Evolutionary conservation across 345 rosid genomes (phyloP).

Genomic region (Camelina hispida): DNA sequence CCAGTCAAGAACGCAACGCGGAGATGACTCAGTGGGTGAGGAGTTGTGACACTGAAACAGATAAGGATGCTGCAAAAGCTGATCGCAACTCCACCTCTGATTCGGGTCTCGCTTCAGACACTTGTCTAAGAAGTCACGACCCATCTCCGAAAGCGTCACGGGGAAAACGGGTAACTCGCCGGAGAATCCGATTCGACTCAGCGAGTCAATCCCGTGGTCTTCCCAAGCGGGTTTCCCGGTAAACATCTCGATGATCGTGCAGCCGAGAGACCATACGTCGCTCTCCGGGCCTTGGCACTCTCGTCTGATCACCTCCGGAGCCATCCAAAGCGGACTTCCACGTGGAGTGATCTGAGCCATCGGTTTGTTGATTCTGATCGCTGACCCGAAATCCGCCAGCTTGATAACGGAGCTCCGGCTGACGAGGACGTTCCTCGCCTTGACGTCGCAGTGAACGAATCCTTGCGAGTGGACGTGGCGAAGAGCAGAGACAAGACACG

Average conservation of each 20-base stretch:
- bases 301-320: constrained; percentile 80
- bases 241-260: constrained; percentile 75
- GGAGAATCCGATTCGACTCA: constrained; percentile 62
- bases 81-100: constrained; percentile 77
- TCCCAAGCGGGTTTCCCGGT: constrained; percentile 76
- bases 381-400: constrained; percentile 86
- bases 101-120: constrained; percentile 59
- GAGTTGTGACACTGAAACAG: constrained; percentile 39
- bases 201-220: constrained; percentile 57
- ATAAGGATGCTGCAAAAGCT: constrained; percentile 72
- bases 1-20: constrained; percentile 78
- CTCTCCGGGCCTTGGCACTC: constrained; percentile 79
- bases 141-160: constrained; percentile 50
- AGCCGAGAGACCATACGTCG: constrained; percentile 82
- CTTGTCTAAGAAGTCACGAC: constrained; percentile 66
- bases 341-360: constrained; percentile 50
- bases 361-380: constrained; percentile 36
- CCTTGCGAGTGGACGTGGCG: constrained; percentile 59
- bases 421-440: constrained; percentile 69
- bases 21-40: constrained; percentile 53
- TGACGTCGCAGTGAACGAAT: constrained; percentile 79
- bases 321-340: constrained; percentile 97
- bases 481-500: constrained; percentile 69
- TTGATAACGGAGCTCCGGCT: constrained; percentile 53
- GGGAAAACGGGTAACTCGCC: constrained; percentile 56